A percentile compares a stretch with the other conserved stretches of the same genome.
Evolutionary conservation across 345 rosid species (phyloP).

Genomic region (Arabidopsis thaliana): TAIR10.1 NC_003076.8:22777001-22777500

Average conservation of each 20-base stretch:
- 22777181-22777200: conserved; percentile 21
- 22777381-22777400: not conserved
- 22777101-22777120: conserved; percentile 13
- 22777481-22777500: not conserved
- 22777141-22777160: conserved; percentile 10
- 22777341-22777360: conserved; percentile 29
- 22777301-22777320: conserved; percentile 3
- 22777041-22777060: conserved; percentile 6
- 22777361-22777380: not conserved
- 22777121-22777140: conserved; percentile 20
- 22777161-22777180: conserved; percentile 36
- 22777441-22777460: not conserved
- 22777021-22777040: conserved; percentile 21
- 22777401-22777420: not conserved
- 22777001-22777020: not conserved
- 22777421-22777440: not conserved
- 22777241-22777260: conserved; percentile 37
- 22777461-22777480: no score
- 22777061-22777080: conserved; percentile 16
- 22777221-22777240: conserved; percentile 42
- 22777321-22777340: not conserved
- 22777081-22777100: not conserved
- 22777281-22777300: conserved; percentile 38
- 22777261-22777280: not conserved
- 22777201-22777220: conserved; percentile 33